Conservation (phyloP, 495 filamentous ascomycete genomes). For the Poronia punctata region DNA sequence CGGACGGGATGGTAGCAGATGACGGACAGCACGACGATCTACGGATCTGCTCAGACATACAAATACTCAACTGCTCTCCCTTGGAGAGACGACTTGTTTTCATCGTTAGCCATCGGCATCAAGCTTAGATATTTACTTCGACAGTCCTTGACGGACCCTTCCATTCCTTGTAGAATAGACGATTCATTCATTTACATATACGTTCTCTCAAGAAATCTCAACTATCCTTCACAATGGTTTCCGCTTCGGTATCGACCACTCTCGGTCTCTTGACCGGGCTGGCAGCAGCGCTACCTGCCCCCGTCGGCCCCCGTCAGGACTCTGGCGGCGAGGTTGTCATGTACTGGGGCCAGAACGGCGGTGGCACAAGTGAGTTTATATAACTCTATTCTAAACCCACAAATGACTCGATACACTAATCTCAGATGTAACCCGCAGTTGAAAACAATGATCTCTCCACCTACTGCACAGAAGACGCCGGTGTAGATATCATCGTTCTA, state of each 20-base stretch:
- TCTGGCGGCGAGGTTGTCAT: slow-evolving; percentile 23
- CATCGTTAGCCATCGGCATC: slow-evolving; percentile 1
- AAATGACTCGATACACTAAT: neutral
- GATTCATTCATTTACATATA: slow-evolving; percentile 5
- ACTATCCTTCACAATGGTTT: slow-evolving; percentile 8
- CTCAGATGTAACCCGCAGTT: slow-evolving; percentile 5
- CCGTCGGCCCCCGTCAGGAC: slow-evolving; percentile 4
- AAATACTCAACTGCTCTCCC: slow-evolving; percentile 3
- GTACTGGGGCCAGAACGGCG: slow-evolving; percentile 41
- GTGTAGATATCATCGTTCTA: slow-evolving; percentile 46
- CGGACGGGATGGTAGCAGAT: neutral
- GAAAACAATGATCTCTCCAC: slow-evolving; percentile 37
- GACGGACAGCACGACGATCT: neutral
- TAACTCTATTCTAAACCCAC: no score
- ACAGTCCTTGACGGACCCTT: slow-evolving; percentile 12
- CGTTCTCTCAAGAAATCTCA: neutral
- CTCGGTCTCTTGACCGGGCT: slow-evolving; percentile 4
- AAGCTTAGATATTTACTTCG: slow-evolving; percentile 1
- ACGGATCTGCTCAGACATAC: neutral
- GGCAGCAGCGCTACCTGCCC: slow-evolving; percentile 3
- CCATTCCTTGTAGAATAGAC: slow-evolving; percentile 8
- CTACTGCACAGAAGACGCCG: slow-evolving; percentile 32
- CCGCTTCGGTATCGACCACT: slow-evolving; percentile 2
- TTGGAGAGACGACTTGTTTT: neutral
- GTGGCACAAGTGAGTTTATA: slow-evolving; percentile 24